A percentile compares a stretch with the other conserved stretches of the same genome.
Conservation (phyloP, 345 rosid genomes). For the Syzygium aromaticum region DNA sequence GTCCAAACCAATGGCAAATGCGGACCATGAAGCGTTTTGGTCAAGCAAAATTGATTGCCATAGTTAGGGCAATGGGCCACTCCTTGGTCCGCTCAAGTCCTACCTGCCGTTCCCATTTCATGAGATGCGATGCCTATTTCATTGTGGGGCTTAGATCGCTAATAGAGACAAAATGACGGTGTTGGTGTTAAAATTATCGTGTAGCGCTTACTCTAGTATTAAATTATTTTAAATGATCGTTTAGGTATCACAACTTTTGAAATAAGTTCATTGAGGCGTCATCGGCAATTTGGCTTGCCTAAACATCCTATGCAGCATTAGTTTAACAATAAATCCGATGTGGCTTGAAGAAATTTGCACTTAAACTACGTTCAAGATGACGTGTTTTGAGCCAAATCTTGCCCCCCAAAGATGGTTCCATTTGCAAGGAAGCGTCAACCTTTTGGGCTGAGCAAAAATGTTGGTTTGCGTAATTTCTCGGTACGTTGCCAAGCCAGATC, state of each 20-base stretch:
- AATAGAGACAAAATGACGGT: background rate
- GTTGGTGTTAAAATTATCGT: background rate
- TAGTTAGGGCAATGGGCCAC: background rate
- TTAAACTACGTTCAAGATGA: background rate
- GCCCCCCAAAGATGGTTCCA: background rate
- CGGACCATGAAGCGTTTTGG: background rate
- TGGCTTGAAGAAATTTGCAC: background rate
- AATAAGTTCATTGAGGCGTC: background rate
- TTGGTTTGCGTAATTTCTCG: background rate
- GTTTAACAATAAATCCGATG: background rate
- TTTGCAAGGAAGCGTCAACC: background rate
- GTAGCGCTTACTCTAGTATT: background rate
- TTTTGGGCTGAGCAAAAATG: background rate
- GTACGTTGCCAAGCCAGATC: background rate
- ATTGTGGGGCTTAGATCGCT: background rate
- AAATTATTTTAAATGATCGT: background rate
- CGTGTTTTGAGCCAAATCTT: background rate
- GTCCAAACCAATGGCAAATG: background rate
- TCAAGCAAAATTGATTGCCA: background rate
- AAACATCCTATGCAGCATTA: background rate
- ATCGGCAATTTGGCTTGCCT: fast-evolving
- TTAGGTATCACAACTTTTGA: background rate
- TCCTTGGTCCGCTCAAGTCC: background rate
- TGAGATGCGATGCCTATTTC: background rate
- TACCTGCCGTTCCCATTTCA: background rate